Conservation (phyloP, 768 basidiomycete species). For the Boletus reticulatus region DNA sequence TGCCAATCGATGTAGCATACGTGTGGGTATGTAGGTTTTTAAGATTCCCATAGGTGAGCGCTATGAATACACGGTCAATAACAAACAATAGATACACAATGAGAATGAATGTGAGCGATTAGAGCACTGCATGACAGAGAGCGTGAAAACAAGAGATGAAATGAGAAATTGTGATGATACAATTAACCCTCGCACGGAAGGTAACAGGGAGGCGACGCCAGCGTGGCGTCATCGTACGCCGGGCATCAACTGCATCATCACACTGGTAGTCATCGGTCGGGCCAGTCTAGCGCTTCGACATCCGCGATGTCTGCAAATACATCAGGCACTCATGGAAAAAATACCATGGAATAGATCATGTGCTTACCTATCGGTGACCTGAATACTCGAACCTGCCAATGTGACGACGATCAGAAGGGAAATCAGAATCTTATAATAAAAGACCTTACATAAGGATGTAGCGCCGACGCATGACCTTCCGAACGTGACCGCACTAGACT, state of each 20-base stretch:
- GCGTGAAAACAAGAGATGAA: conserved; percentile 2
- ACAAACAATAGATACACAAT: conserved; percentile 23
- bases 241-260: conserved; percentile 3
- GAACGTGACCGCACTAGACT: conserved; percentile 30
- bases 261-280: conserved; percentile 16
- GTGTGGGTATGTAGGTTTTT: conserved; percentile 2
- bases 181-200: background rate
- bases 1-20: conserved; percentile 4
- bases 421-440: background rate
- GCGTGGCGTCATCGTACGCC: background rate
- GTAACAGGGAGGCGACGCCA: background rate
- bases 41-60: background rate
- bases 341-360: background rate
- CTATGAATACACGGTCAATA: conserved; percentile 23
- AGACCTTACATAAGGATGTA: conserved; percentile 32
- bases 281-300: conserved; percentile 23
- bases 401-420: conserved; percentile 7
- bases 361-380: conserved; percentile 32
- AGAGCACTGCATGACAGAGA: conserved; percentile 7
- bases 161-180: background rate
- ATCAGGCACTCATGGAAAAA: background rate
- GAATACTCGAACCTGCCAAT: conserved; percentile 27
- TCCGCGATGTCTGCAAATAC: conserved; percentile 27
- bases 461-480: conserved; percentile 22
- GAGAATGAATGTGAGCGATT: conserved; percentile 11